Base-by-base conservation (phyloP, 2,329 filamentous ascomycete genomes). In the Keithomyces neogunnii region DNA sequence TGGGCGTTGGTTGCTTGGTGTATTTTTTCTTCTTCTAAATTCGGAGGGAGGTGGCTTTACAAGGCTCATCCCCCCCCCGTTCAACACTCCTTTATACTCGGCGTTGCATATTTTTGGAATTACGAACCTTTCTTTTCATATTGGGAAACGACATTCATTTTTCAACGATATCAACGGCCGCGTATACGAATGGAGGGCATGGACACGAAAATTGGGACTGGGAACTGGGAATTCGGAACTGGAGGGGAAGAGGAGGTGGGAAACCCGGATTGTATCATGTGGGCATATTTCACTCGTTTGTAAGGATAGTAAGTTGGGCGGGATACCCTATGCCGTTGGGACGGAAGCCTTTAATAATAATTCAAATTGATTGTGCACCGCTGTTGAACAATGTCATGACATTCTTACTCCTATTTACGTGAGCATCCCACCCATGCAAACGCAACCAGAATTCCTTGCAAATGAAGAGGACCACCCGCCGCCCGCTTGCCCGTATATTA, bases 291-390 rank as follows among this genome's bases (percentile, higher is more conserved):
- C 45, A 47, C 45, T 35, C 45, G 29, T 26, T 47, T 47, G 45
- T 13, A 19, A n/a, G 33, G 8, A 19, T 5, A n/a, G 33, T 42
- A 19, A 19, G 39, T 29, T 47, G 32, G 31, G 26, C 28, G 45
- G 31, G 43, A 46, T 46, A 47, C 45, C 45, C 45, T 47, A 46
- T 47, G 45, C 45, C 45, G 45, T 38, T 36, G 45, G 36, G 36
- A 39, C 13, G 13, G 5, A 11, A n/a, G 4, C n/a, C 13, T 10
- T 11, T 39, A n/a, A 39, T 39, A n/a, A 39, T 39, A 39, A 39
- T 11, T 9, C 4, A 39, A 10, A 35, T 19, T 19, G 19, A 19
- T 19, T 19, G 19, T 19, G 19, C 19, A 19, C 19, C 19, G 19
- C 19, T 19, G 19, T 19, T 19, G 19, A 6, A 35, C 33, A 35